Conservation (phyloP, 1,139 yeast genomes). For the Taphrina wiesneri region DNA sequence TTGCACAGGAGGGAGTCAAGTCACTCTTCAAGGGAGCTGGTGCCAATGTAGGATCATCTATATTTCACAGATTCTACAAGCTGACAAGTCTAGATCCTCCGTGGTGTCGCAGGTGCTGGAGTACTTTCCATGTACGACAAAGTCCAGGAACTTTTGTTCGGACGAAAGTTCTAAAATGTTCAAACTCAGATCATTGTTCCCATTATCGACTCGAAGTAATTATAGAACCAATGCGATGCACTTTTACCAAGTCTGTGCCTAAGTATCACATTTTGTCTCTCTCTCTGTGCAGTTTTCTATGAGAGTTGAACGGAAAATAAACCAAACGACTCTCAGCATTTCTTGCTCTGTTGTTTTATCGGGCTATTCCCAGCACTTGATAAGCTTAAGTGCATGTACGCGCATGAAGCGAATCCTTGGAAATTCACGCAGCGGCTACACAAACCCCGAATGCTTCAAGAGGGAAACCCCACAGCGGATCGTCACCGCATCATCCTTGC, state of each 20-base stretch:
- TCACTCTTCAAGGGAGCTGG: slow-evolving; percentile 85
- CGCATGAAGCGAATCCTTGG: not conserved
- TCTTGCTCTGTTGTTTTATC: too few relatives aligned
- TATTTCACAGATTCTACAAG: not conserved
- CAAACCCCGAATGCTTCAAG: not conserved
- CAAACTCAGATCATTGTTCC: not conserved
- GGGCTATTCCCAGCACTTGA: too few relatives aligned
- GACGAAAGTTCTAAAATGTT: slow-evolving; percentile 50
- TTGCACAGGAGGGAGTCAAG: slow-evolving; percentile 68
- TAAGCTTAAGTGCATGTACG: too few relatives aligned
- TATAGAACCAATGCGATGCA: slow-evolving; percentile 5
- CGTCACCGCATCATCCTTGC: not conserved
- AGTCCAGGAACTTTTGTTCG: slow-evolving; percentile 70
- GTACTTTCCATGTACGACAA: slow-evolving; percentile 78
- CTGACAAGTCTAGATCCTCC: slow-evolving; percentile 52
- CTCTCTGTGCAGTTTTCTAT: not conserved
- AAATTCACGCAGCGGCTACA: not conserved
- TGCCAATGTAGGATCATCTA: slow-evolving; percentile 54
- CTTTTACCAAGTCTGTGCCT: not conserved
- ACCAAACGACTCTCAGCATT: too few relatives aligned
- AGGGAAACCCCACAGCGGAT: not conserved
- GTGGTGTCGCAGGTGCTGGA: slow-evolving; percentile 90
- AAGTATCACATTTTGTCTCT: not conserved
- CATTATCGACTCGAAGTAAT: not conserved
- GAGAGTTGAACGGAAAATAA: too few relatives aligned